Conservation (phyloP, 306 rosid genomes). For the Elaeagnus macrophylla region DNA sequence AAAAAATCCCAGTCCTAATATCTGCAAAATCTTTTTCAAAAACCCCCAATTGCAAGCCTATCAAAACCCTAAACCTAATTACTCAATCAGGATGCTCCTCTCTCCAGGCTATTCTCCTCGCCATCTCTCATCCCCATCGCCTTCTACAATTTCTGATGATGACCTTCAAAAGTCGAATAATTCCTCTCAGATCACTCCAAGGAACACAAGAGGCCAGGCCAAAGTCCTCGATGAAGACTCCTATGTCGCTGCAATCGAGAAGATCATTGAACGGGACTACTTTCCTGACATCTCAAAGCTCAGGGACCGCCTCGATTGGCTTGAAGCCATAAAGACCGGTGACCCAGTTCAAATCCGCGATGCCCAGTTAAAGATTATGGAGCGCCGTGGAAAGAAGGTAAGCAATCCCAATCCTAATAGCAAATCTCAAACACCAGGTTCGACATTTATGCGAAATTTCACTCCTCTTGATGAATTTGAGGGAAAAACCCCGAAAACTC, state of each 20-base stretch:
- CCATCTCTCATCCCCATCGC: conserved; percentile 73
- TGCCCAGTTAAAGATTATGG: conserved; percentile 86
- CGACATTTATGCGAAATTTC: conserved; percentile 61
- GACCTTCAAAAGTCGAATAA: conserved; percentile 23
- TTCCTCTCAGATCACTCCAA: conserved; percentile 26
- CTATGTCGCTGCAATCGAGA: conserved; percentile 76
- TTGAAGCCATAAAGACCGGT: conserved; percentile 65
- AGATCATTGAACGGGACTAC: conserved; percentile 93
- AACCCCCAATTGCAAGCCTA: neutral
- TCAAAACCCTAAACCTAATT: conserved; percentile 8
- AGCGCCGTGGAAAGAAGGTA: conserved; percentile 64
- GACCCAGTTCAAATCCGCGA: conserved; percentile 85
- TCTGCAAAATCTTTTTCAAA: neutral
- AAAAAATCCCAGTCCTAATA: conserved; percentile 5
- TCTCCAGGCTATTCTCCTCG: conserved; percentile 95
- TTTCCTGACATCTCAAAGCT: conserved; percentile 95
- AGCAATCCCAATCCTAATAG: conserved; percentile 32
- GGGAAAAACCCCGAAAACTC: conserved; percentile 42
- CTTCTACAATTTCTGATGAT: conserved; percentile 26
- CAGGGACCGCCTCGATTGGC: conserved; percentile 93
- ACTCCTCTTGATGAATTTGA: conserved; percentile 77
- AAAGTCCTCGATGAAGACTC: conserved; percentile 78
- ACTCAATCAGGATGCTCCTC: conserved; percentile 49
- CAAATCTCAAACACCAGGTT: conserved; percentile 68
- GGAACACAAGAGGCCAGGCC: conserved; percentile 20